Conservation (phyloP, 495 filamentous ascomycete species). For the Astrothelium macrocarpum region DNA sequence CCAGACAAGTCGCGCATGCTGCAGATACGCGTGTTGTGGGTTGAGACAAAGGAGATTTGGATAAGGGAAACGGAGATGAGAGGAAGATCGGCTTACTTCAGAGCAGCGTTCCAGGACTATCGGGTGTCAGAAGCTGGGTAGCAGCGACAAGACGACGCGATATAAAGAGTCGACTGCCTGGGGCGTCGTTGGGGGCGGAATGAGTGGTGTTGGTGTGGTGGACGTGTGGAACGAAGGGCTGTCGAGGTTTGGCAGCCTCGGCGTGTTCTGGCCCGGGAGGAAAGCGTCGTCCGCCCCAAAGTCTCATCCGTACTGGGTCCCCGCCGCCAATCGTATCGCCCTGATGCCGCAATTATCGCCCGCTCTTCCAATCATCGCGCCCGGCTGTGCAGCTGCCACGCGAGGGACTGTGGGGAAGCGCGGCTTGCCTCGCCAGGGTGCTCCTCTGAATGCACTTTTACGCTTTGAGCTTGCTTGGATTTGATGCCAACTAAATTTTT, state of each 20-base stretch:
- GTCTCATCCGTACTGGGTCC: not conserved
- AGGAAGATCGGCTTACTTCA: not conserved
- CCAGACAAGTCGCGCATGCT: not conserved
- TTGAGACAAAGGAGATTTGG: not conserved
- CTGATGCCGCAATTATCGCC: not conserved
- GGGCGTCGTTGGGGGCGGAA: not conserved
- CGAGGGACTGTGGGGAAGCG: not conserved
- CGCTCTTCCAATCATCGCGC: not conserved
- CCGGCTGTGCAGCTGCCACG: not conserved
- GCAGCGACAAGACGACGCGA: not conserved
- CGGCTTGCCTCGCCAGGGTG: not conserved
- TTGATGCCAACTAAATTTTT: not conserved
- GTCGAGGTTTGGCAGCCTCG: not conserved
- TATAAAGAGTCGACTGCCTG: not conserved
- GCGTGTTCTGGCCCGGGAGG: not conserved
- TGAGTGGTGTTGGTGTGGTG: not conserved
- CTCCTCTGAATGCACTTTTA: not conserved
- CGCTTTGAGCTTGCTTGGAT: too few relatives aligned
- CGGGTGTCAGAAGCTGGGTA: not conserved
- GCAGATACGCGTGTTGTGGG: not conserved
- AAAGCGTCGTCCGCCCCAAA: not conserved
- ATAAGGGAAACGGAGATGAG: not conserved
- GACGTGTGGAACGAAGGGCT: slow-evolving; percentile 1
- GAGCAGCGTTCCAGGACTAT: not conserved
- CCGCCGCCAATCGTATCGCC: not conserved